Evolutionary conservation across 2,329 filamentous ascomycete species (phyloP), one percentile per base, ranked within the genome.

Genomic region (Trichophyton schoenleinii): DNA sequence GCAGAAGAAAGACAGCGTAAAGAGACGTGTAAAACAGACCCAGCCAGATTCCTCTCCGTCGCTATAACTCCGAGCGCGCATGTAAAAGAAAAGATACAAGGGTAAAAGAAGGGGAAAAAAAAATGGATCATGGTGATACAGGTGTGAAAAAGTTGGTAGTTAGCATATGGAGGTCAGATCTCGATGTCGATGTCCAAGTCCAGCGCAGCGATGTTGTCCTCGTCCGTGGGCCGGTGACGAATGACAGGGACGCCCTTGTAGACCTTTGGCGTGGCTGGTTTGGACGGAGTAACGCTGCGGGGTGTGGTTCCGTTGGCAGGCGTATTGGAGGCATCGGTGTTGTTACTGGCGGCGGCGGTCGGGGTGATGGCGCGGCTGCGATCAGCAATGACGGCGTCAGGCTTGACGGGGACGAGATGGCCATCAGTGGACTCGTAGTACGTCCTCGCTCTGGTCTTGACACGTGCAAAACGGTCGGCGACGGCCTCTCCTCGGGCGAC

Each of bases 151-250:
- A 38, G 9, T 28, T 15, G n/a, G 46, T 44, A 42, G 11, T 20
- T n/a, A 44, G n/a, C 41, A n/a, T 44, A 44, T n/a, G 41, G 8
- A n/a, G 5, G 28, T 61, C 52, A 64, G 36, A 64, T 62, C 67
- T 95, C 91, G 68, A 96, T 86, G 67, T 97, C 92, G 71, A 97
- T 90, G 31, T 90, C 92, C 68, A 97, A 77, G 72, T 97, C 94
- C 78, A 97, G 78, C 28, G 85, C 82, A 1, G 87, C 91, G 73
- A 97, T 92, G 61, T 96, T 87, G 70, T 97, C 94, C 70, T 97
- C 94, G 64, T 96, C 91, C 79, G 88, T 87, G 62, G 91, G 82
- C 34, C 87, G 86, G 75, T 88, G 81, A 67, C 80, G 86, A 69
- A 92, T 88, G 57, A 90, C 87, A 11, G 85, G 85, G 65, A 83